Conservation (phyloP, 805 yeast genomes). For the Lipomyces spencermartinsiae region DNA sequence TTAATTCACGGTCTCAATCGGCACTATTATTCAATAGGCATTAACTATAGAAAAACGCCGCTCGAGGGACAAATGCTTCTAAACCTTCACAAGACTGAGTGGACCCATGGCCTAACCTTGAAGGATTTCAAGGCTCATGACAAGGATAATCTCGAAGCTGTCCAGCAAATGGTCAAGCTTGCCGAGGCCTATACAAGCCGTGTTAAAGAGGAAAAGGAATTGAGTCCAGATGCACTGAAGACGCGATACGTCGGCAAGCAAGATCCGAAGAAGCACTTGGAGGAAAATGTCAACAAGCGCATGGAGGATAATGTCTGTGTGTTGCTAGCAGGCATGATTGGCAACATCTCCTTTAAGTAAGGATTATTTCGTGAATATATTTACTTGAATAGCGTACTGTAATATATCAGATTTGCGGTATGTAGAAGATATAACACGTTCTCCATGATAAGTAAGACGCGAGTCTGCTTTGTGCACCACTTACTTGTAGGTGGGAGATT, state of each 20-base stretch:
- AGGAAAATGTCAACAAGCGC: conserved; percentile 82
- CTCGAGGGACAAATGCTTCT: conserved; percentile 92
- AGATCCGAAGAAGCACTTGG: conserved; percentile 96
- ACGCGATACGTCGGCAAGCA: conserved; percentile 98
- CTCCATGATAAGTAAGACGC: neutral
- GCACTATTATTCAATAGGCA: conserved; percentile 93
- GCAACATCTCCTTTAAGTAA: conserved; percentile 83
- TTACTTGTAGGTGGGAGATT: no score
- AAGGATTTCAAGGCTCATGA: conserved; percentile 80
- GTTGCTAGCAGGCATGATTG: conserved; percentile 85
- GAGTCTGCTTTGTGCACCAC: no score
- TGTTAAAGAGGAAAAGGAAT: conserved; percentile 88
- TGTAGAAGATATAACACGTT: neutral
- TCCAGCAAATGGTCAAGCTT: conserved; percentile 81
- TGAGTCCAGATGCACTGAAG: conserved; percentile 85
- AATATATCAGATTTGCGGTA: neutral
- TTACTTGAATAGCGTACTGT: neutral
- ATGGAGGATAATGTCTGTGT: conserved; percentile 91
- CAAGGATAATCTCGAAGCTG: conserved; percentile 71
- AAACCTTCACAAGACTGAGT: conserved; percentile 90
- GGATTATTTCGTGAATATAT: neutral
- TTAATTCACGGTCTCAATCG: conserved; percentile 96
- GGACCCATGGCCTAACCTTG: conserved; percentile 91
- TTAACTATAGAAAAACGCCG: conserved; percentile 90
- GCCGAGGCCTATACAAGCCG: conserved; percentile 89